Evolutionary conservation across 345 rosid genomes (phyloP).

Genomic region (Hirschfeldia incana): DNA sequence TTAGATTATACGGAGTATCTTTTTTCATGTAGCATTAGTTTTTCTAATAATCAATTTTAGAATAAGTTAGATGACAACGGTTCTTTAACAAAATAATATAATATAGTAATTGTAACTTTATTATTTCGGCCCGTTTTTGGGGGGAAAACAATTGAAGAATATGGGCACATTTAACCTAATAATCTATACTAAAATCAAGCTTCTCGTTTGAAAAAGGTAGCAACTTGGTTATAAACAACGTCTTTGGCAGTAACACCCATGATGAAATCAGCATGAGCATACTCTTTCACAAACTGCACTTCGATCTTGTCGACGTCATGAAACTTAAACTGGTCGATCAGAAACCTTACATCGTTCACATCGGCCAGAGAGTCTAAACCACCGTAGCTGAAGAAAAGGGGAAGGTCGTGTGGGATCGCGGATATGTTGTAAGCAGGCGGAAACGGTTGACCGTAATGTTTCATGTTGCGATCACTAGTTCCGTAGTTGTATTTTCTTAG

Average conservation of each 20-base stretch:
- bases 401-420: constrained; percentile 66
- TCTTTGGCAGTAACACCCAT: constrained; percentile 86
- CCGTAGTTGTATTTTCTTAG: constrained; percentile 80
- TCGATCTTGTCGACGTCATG: constrained; percentile 65
- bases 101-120: neutral
- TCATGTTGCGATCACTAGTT: constrained; percentile 43
- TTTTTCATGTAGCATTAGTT: neutral
- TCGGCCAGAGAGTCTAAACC: constrained; percentile 71
- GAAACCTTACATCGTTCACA: constrained; percentile 54
- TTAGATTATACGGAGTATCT: neutral
- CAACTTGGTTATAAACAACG: constrained; percentile 61
- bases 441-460: constrained; percentile 57
- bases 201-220: constrained; percentile 59
- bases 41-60: neutral
- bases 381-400: constrained; percentile 76
- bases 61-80: neutral
- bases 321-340: constrained; percentile 62
- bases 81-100: neutral
- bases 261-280: constrained; percentile 87
- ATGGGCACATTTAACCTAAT: constrained; percentile 5
- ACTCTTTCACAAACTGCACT: constrained; percentile 61
- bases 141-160: neutral
- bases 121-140: constrained; percentile 8
- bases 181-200: constrained; percentile 2
- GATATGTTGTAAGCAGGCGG: constrained; percentile 81